Evolutionary conservation across 208 protist genomes (phyloP), one percentile per base, ranked within the genome.

Genomic region (Acanthamoeba castellanii): DNA sequence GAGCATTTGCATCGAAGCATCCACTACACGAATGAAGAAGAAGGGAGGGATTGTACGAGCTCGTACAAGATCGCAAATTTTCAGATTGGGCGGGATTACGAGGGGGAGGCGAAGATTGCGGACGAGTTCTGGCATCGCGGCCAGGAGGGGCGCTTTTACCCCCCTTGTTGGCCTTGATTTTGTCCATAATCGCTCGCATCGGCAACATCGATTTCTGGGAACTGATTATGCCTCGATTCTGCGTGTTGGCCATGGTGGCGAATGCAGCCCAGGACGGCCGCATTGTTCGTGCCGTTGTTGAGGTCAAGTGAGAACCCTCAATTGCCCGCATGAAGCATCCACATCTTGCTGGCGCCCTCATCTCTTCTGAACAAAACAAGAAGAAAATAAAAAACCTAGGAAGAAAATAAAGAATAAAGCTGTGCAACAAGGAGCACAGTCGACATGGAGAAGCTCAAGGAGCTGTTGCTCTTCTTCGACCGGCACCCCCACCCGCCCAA

Each of bases 391-490:
- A 57, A 57, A 52, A 52, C 47, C 4, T 52, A 52, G 16, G 16
- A 57, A 57, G 52, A 61, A 61, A 61, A 22, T 61, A 61, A 57
- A 57, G 11, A 57, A 57, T 20, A 57, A 57, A 57, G 52, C 52
- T 57, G 52, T 16, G 52, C 52, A 57, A 16, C 52, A 64, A 64
- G 59, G 22, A 64, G 18, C 59, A 18, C 47, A 8, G 1, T 14
- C 13, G 47, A 84, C 3, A 81, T 50, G 72, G 72, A 81, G 70
- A 47, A 47, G 70, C 70, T 78, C 32, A 78, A 85, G 76, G 16
- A 85, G 76, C 76, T 85, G 14, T 42, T 85, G 16, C 7, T n/a
- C 7, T 85, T 85, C 76, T 85, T 59, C 42, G 76, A 85, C 45
- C 34, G 27, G 22, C 76, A 85, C 27, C 45, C 76, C 22, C 76